phyloP scores from a whole-genome alignment of 768 basidiomycete species.

The Tricholoma sp. region DNA sequence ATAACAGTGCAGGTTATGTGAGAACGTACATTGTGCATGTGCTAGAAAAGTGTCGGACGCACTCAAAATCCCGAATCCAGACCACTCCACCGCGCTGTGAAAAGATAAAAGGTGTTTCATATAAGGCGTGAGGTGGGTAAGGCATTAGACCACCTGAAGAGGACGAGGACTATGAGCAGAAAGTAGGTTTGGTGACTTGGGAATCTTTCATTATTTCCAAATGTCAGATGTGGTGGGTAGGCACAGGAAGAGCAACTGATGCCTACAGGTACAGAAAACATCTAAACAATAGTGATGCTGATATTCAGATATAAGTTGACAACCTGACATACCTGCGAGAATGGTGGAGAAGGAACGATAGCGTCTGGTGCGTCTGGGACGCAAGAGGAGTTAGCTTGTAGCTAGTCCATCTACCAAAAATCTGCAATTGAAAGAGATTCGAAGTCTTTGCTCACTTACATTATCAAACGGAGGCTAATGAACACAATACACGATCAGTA shows the following conservation, averaged over 20 bases:
- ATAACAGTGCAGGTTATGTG: not conserved
- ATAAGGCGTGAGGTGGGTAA: not conserved
- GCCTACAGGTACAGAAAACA: slow-evolving; percentile 61
- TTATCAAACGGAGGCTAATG: slow-evolving; percentile 52
- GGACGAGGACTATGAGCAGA: slow-evolving; percentile 47
- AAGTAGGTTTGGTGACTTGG: slow-evolving; percentile 78
- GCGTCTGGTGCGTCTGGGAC: slow-evolving; percentile 45
- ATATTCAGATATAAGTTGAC: not conserved
- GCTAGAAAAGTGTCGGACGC: slow-evolving; percentile 5
- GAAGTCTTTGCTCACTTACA: slow-evolving; percentile 33
- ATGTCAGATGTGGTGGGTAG: not conserved
- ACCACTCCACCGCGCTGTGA: slow-evolving; percentile 60
- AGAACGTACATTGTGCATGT: not conserved
- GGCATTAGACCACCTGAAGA: slow-evolving; percentile 41
- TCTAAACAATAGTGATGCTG: slow-evolving; percentile 19
- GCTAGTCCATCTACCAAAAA: slow-evolving; percentile 47
- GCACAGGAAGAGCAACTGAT: not conserved
- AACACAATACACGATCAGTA: not conserved
- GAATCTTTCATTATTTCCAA: slow-evolving; percentile 33
- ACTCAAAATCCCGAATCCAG: slow-evolving; percentile 60
- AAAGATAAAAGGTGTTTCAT: not conserved
- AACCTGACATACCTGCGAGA: slow-evolving; percentile 48
- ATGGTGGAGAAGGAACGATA: slow-evolving; percentile 75
- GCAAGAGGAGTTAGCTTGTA: slow-evolving; percentile 42
- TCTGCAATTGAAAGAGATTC: not conserved